Conservation (phyloP, 495 filamentous ascomycete species). For the Lophiostoma macrostomum region DNA sequence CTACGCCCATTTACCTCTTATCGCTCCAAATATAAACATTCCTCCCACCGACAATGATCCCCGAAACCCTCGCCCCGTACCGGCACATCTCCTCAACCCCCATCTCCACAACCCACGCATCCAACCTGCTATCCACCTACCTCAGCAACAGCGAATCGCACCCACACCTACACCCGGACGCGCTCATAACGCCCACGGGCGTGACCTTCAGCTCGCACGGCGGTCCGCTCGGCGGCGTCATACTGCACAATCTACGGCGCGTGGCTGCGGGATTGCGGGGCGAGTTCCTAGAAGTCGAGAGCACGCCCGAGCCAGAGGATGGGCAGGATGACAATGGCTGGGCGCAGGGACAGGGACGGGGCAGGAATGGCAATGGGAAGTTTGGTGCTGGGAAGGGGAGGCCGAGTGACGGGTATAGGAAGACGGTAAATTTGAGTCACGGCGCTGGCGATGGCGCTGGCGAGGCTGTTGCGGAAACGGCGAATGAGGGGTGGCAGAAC, state of each 20-base stretch:
- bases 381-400: not conserved
- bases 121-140: constrained; percentile 57
- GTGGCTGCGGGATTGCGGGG: constrained; percentile 63
- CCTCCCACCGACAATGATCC: constrained; percentile 5
- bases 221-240: constrained; percentile 52
- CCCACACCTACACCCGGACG: constrained; percentile 65
- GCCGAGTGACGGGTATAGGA: too few species aligned
- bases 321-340: constrained; percentile 7
- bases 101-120: constrained; percentile 53
- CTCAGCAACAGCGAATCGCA: constrained; percentile 52
- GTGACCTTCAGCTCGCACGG: constrained; percentile 50
- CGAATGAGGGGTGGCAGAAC: constrained; percentile 51
- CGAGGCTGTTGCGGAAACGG: constrained; percentile 19
- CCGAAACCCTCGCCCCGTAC: constrained; percentile 48
- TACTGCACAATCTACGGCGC: constrained; percentile 63
- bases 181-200: constrained; percentile 59
- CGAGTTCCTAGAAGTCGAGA: constrained; percentile 47
- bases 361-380: constrained; percentile 6
- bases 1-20: too few species aligned
- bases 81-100: constrained; percentile 44
- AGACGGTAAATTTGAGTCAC: too few species aligned
- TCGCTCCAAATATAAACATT: not conserved
- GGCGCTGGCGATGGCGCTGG: too few species aligned
- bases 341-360: constrained; percentile 1
- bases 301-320: constrained; percentile 29